phyloP scores from a whole-genome alignment of 371 early-diverging fungal species.

The Syncephalastrum sp. region DNA sequence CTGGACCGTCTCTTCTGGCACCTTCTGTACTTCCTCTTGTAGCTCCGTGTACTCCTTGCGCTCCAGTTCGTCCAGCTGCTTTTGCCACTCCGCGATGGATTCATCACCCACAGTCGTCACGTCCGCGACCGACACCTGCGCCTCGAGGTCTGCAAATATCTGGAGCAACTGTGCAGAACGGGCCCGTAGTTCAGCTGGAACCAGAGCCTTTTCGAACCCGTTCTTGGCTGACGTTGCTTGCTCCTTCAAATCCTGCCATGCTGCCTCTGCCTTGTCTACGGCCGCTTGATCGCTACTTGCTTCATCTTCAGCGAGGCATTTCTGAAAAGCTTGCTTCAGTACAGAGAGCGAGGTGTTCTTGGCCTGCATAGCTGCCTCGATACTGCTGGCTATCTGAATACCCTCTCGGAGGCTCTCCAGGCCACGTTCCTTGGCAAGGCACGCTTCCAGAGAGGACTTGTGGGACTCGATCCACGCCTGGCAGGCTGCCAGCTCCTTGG shows the following conservation, averaged over 20 bases:
- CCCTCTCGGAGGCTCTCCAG: constrained; percentile 27
- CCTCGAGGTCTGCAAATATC: constrained; percentile 5
- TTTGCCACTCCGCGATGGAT: constrained; percentile 37
- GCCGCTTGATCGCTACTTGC: constrained; percentile 17
- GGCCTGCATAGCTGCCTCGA: constrained; percentile 29
- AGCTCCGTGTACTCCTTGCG: constrained; percentile 28
- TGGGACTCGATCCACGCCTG: constrained; percentile 35
- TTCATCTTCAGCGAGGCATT: constrained; percentile 25
- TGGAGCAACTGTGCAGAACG: constrained; percentile 4
- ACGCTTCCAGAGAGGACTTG: not conserved
- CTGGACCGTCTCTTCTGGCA: constrained; percentile 12
- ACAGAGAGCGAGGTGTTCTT: constrained; percentile 21
- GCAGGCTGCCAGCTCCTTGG: constrained; percentile 26
- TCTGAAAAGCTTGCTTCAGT: constrained; percentile 21
- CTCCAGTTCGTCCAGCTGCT: constrained; percentile 30
- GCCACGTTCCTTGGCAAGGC: not conserved
- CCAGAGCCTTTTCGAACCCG: constrained; percentile 10
- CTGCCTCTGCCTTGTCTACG: constrained; percentile 1
- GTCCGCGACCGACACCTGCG: constrained; percentile 2
- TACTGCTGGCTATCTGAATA: constrained; percentile 23
- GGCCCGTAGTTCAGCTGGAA: constrained; percentile 15
- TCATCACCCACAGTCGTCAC: constrained; percentile 23
- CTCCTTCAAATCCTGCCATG: constrained; percentile 7
- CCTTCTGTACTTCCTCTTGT: constrained; percentile 18
- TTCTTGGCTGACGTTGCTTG: not conserved